phyloP scores from a whole-genome alignment of 345 rosid genomes.

The Boechera stricta region DNA sequence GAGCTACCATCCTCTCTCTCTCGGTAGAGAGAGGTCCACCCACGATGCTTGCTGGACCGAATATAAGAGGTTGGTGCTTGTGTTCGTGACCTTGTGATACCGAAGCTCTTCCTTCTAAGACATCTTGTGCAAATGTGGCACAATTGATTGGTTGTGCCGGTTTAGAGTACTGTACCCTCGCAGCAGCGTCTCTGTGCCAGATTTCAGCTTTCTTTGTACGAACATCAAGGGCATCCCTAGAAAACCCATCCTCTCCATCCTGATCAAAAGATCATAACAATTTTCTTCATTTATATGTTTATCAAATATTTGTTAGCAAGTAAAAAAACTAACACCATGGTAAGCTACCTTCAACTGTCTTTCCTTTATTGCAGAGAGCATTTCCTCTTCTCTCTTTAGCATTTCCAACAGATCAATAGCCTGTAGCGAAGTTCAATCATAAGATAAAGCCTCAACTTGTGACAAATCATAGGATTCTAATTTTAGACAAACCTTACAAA shows the following conservation, averaged over 20 bases:
- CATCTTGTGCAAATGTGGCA: conserved; percentile 98
- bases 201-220: conserved; percentile 75
- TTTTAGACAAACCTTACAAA: conserved; percentile 73
- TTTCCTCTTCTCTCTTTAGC: conserved; percentile 86
- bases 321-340: not conserved
- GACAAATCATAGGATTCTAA: not conserved
- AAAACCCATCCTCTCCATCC: conserved; percentile 75
- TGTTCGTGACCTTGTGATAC: conserved; percentile 87
- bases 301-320: not conserved
- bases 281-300: conserved; percentile 14
- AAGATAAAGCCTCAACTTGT: conserved; percentile 28
- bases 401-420: conserved; percentile 85
- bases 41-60: conserved; percentile 89
- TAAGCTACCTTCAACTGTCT: conserved; percentile 65
- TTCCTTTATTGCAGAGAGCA: conserved; percentile 87
- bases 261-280: conserved; percentile 30
- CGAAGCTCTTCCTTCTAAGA: conserved; percentile 88
- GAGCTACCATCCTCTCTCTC: conserved; percentile 89
- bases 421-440: conserved; percentile 49
- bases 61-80: conserved; percentile 87
- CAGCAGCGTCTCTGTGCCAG: conserved; percentile 92
- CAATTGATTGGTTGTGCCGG: conserved; percentile 89
- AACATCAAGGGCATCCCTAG: conserved; percentile 76
- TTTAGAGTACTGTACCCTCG: conserved; percentile 61
- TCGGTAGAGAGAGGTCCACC: conserved; percentile 65